Percentiles rank a stretch among this genome's conserved stretches.
Conservation (phyloP, 371 early-diverging fungal species). For the Rhizopus arrhizus region DNA sequence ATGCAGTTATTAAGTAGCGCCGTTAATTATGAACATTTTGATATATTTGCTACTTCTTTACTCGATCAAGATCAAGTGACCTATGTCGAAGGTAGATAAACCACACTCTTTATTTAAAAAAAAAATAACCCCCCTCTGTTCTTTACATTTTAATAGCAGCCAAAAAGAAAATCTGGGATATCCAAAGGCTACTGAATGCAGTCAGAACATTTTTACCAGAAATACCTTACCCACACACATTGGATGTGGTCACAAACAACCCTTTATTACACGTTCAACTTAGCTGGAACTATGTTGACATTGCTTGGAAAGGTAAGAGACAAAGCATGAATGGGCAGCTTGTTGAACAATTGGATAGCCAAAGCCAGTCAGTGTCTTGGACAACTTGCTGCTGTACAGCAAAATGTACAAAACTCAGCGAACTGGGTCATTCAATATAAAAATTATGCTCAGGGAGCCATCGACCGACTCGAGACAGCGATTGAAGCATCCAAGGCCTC, state of each 20-base stretch:
- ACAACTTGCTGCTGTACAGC: conserved; percentile 17
- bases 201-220: conserved; percentile 44
- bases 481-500: conserved; percentile 7
- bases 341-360: conserved; percentile 1
- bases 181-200: conserved; percentile 38
- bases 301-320: conserved; percentile 43
- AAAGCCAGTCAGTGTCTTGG: conserved; percentile 30
- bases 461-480: conserved; percentile 11
- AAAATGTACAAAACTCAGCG: conserved; percentile 24
- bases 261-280: conserved; percentile 32
- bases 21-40: conserved; percentile 40
- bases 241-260: conserved; percentile 46
- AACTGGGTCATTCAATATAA: conserved; percentile 29
- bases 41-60: conserved; percentile 41
- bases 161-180: conserved; percentile 33
- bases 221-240: conserved; percentile 42
- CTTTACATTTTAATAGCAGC: conserved; percentile 8
- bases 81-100: conserved; percentile 35
- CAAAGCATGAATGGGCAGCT: neutral
- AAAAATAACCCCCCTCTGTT: neutral
- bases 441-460: conserved; percentile 22
- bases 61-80: conserved; percentile 42
- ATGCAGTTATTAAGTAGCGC: conserved; percentile 30
- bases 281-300: conserved; percentile 33
- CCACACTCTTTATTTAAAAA: neutral